These are phyloP conservation scores for Populus pruinosa DNA, from an alignment of 345 rosid genomes.

Conservation along the genomic window DNA sequence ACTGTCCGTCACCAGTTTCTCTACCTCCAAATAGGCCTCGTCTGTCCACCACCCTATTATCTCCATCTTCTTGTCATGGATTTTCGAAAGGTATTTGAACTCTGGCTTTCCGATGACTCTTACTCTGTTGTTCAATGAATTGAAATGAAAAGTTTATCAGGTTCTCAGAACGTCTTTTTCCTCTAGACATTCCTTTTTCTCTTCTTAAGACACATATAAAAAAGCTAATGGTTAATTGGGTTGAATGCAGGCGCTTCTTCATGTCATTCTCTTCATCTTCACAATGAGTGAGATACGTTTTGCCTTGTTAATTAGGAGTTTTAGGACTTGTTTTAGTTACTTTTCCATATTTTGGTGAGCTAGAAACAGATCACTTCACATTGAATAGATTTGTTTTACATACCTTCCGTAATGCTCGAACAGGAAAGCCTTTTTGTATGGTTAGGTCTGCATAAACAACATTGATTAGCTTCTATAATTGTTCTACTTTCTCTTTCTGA, in stretches of 20 bases:
- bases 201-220: background rate
- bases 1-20: background rate
- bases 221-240: background rate
- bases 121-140: background rate
- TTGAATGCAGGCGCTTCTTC: background rate
- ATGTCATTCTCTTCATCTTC: background rate
- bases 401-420: background rate
- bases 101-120: background rate
- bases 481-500: background rate
- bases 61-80: background rate
- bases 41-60: background rate
- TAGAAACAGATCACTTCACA: background rate
- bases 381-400: background rate
- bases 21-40: background rate
- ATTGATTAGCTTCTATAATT: too few relatives aligned
- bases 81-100: background rate
- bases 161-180: background rate
- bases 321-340: background rate
- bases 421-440: too few relatives aligned
- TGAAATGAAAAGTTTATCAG: background rate
- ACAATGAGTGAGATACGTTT: background rate
- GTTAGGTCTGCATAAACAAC: too few relatives aligned
- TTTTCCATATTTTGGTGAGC: too few relatives aligned
- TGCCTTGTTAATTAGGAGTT: background rate
- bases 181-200: too few relatives aligned